Base-by-base conservation (phyloP, 495 filamentous ascomycete species). In the Penicillium pancosmium region DNA sequence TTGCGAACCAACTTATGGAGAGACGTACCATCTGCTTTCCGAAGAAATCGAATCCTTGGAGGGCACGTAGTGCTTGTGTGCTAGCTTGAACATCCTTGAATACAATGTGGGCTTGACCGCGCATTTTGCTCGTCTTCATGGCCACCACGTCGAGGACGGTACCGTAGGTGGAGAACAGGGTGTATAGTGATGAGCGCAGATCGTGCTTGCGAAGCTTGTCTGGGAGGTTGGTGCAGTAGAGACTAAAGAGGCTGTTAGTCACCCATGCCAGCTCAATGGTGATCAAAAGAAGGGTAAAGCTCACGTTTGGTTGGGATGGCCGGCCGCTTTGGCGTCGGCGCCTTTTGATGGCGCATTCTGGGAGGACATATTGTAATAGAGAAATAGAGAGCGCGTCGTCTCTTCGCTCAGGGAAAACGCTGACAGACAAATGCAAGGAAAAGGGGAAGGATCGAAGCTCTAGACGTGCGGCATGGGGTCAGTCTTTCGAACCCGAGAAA, bases 131-230 rank as follows among this genome's bases (percentile, higher is more conserved):
- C 0, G 90, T 94, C 74, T 91, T 92, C 66, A 97, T 80, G 34
- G 91, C 89, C 34, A 96, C 89, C n/a, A 99, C 87, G 68, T 98
- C 94, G 50, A 99, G 84, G 13, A 99, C 90, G 9, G 91, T 86
- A 19, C 95, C 95, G 70, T 97, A 93, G 31, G 92, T 96, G 11
- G 90, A 88, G 68, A 98, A 99, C 15, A 98, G 85, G 64, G 89
- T 91, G 75, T 98, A 98, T 8, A 99, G 85, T 12, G 87, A 86
- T 9, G 89, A 86, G 44, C 90, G 84, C 12, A 98, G 78, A 68
- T 97, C 91, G 23, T 82, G 75, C 73, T 98, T 99, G 56, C 84
- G 86, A 52, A 97, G 83, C 75, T 95, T 97, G 56, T 88, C 83
- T 1, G 89, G 85, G 11, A 99, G 82, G 65, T 97, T 97, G 40